Conservation (phyloP, 2,329 filamentous ascomycete genomes). For the Coleophoma cylindrospora region DNA sequence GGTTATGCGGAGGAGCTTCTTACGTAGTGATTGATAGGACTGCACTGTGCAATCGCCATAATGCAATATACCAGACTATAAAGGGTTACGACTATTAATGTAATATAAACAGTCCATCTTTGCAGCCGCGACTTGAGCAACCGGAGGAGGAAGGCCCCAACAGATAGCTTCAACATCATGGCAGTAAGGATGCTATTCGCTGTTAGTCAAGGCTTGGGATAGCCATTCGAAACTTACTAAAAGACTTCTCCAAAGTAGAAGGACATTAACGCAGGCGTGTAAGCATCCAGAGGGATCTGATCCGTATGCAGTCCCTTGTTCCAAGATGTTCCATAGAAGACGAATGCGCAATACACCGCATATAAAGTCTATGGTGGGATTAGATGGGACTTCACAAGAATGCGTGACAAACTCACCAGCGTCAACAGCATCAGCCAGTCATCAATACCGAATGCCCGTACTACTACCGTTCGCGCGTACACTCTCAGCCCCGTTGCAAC, state of each 20-base stretch:
- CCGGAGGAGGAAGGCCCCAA: slow-evolving; percentile 1
- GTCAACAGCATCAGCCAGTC: slow-evolving; percentile 2
- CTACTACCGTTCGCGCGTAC: background rate
- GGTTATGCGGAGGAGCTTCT: background rate
- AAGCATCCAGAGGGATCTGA: background rate
- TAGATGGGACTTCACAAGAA: background rate
- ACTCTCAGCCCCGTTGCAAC: background rate
- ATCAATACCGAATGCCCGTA: background rate
- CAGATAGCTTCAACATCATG: background rate
- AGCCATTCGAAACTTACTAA: background rate
- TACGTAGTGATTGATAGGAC: background rate
- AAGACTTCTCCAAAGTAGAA: slow-evolving; percentile 4
- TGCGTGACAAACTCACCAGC: background rate
- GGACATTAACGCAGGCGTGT: background rate
- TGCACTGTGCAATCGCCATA: slow-evolving; percentile 2
- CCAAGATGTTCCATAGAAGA: background rate
- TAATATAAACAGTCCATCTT: background rate
- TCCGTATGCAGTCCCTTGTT: background rate
- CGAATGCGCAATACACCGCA: background rate
- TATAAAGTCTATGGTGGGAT: background rate
- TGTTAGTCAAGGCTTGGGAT: background rate
- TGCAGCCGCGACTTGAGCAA: background rate
- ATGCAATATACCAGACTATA: background rate
- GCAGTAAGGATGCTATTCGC: background rate
- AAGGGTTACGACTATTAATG: background rate